These are phyloP conservation scores for Sarocladiaceae sp. DNA, from an alignment of 2,329 filamentous ascomycete genomes.

Conservation along the genomic window DNA sequence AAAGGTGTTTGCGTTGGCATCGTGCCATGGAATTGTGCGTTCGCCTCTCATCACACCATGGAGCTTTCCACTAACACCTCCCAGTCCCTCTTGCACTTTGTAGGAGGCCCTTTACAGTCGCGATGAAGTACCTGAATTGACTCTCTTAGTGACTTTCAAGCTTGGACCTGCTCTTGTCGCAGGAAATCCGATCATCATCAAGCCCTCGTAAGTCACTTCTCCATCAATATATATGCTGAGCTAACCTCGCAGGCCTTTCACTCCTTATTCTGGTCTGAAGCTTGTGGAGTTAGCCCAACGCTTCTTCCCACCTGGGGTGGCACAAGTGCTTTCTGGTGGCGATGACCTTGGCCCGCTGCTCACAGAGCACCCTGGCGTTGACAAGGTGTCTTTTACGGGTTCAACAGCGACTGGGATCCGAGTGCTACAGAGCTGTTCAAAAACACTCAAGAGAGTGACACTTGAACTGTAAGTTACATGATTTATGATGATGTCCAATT, in stretches of 20 bases:
- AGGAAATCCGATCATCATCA: conserved; percentile 49
- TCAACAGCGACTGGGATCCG: conserved; percentile 54
- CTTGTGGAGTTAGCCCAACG: conserved; percentile 50
- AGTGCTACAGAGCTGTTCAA: conserved; percentile 49
- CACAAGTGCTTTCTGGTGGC: conserved; percentile 54
- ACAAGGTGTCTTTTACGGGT: conserved; percentile 60
- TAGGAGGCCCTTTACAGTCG: neutral
- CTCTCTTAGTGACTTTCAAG: conserved; percentile 44
- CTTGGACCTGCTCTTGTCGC: conserved; percentile 50
- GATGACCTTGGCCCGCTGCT: conserved; percentile 54
- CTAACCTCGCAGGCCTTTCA: conserved; percentile 33
- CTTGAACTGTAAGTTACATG: conserved; percentile 40
- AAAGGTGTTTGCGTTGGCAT: conserved; percentile 5
- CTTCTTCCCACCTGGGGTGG: conserved; percentile 56
- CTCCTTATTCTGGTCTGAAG: conserved; percentile 53
- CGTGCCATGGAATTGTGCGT: conserved; percentile 9
- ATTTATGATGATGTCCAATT: neutral
- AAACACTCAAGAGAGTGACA: conserved; percentile 54
- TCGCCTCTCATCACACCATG: neutral
- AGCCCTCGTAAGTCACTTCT: conserved; percentile 36
- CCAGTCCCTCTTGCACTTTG: neutral
- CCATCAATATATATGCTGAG: neutral
- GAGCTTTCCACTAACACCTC: no score
- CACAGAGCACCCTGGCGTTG: conserved; percentile 51
- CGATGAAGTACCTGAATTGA: conserved; percentile 18